These are phyloP conservation scores for Pezicula neosporulosa DNA, from an alignment of 2,329 filamentous ascomycete species.

Conservation along the genomic window DNA sequence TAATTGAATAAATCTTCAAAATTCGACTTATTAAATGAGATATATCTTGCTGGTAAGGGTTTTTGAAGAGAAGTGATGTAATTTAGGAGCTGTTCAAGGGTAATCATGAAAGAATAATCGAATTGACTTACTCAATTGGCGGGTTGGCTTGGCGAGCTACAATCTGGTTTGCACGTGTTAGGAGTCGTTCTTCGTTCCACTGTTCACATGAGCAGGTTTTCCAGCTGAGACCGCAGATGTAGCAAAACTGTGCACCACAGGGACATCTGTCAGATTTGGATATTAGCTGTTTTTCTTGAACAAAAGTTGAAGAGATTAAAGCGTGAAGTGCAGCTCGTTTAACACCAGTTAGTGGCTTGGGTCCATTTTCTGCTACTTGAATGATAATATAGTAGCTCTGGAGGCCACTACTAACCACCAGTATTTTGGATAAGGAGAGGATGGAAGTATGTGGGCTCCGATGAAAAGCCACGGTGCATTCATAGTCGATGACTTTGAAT, in stretches of 20 bases:
- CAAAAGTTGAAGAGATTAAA: no score
- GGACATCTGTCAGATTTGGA: conserved; percentile 29
- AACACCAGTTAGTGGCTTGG: no score
- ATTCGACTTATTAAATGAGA: no score
- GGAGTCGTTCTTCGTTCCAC: conserved; percentile 34
- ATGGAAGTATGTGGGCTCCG: not conserved
- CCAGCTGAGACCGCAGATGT: conserved; percentile 26
- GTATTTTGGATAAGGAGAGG: conserved; percentile 48
- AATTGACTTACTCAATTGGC: not conserved
- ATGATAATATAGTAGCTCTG: no score
- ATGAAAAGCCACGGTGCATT: not conserved
- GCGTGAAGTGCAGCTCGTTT: no score
- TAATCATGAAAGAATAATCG: no score
- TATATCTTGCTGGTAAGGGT: no score
- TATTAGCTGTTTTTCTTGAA: no score
- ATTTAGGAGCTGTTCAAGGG: no score
- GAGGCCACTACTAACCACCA: conserved; percentile 16
- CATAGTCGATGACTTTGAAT: not conserved
- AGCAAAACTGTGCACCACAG: conserved; percentile 30
- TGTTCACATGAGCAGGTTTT: conserved; percentile 34
- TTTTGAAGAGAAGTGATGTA: no score
- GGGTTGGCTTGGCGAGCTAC: conserved; percentile 6
- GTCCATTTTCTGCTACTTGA: no score
- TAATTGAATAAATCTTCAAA: no score
- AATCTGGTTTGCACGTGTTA: conserved; percentile 23